phyloP scores from a whole-genome alignment of 2,329 filamentous ascomycete genomes.

The Alternaria brassicae region DNA sequence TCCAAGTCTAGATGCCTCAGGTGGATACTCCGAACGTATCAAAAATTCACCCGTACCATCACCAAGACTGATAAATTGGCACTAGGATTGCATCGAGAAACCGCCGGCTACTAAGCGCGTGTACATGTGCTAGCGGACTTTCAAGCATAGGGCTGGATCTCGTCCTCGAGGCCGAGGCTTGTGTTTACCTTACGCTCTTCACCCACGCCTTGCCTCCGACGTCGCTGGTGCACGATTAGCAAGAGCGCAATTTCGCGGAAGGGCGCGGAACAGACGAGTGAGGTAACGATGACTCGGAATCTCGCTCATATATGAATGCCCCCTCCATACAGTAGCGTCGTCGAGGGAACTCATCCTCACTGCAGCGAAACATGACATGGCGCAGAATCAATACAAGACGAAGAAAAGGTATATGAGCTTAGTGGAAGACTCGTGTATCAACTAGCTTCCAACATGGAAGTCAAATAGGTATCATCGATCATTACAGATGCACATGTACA shows the following conservation, averaged over 20 bases:
- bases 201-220: not conserved
- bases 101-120: not conserved
- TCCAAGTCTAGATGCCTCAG: not conserved
- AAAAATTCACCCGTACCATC: not conserved
- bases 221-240: not conserved
- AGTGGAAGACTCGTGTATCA: not conserved
- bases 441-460: not conserved
- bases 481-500: not conserved
- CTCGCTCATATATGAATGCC: not conserved
- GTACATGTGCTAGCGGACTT: not conserved
- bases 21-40: not conserved
- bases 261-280: not conserved
- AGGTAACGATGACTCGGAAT: not conserved
- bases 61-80: not conserved
- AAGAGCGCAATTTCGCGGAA: not conserved
- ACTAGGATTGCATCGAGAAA: not conserved
- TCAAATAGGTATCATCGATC: constrained; percentile 8
- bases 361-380: not conserved
- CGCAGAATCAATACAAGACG: not conserved
- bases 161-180: not conserved
- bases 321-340: not conserved
- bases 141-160: not conserved
- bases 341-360: not conserved
- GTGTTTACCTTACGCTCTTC: not conserved
- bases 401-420: not conserved